Evolutionary conservation across 345 rosid genomes (phyloP).

Genomic region (Syzygium jambos): DNA sequence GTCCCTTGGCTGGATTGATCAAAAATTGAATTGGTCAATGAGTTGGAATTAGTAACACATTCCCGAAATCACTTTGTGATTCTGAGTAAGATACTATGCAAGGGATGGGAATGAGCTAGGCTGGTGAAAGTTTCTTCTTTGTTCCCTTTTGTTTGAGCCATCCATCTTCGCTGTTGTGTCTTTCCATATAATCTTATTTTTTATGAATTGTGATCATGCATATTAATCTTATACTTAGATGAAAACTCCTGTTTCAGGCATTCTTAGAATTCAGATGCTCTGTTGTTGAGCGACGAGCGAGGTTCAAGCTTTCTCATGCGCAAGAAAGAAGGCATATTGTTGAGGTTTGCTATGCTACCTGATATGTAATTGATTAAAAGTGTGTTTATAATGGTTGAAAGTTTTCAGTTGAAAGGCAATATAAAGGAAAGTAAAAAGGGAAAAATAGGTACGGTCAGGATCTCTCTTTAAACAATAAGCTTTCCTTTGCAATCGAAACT

Average conservation of each 20-base stretch:
- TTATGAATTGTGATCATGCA: not conserved
- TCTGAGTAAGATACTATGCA: not conserved
- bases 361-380: not conserved
- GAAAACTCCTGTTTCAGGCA: constrained; percentile 30
- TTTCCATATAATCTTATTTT: not conserved
- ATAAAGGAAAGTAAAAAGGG: not conserved
- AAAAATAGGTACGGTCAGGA: not conserved
- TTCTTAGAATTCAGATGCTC: constrained; percentile 92
- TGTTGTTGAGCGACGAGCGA: constrained; percentile 84
- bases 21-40: not conserved
- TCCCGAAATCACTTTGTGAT: not conserved
- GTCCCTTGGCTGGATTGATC: not conserved
- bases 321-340: constrained; percentile 78
- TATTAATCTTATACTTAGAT: not conserved
- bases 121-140: not conserved
- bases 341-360: constrained; percentile 41
- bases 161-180: not conserved
- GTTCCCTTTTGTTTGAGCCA: not conserved
- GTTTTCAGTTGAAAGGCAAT: not conserved
- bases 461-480: not conserved
- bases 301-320: constrained; percentile 77
- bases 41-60: not conserved
- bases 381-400: not conserved
- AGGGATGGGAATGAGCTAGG: not conserved
- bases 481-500: not conserved